Evolutionary conservation across 306 rosid species (phyloP).

Genomic region (Quercus dentata): DNA sequence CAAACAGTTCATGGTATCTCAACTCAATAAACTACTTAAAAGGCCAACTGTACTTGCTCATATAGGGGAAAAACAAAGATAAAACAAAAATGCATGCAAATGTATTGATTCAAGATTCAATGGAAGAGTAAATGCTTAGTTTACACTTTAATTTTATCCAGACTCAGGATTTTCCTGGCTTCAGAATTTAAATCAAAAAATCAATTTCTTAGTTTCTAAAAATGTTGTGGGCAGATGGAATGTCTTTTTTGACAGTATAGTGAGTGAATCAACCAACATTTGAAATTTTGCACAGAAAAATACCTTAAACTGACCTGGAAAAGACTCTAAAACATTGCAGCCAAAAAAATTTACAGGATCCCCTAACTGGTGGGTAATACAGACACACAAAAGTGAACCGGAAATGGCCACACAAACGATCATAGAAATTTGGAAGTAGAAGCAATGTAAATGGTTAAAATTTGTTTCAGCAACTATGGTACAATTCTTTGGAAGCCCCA

Average conservation of each 20-base stretch:
- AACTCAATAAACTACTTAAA: neutral
- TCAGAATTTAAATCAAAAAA: neutral
- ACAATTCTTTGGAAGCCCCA: neutral
- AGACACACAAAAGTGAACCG: neutral
- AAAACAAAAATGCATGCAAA: neutral
- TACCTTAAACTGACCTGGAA: neutral
- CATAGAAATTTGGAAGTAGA: neutral
- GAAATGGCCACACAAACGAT: neutral
- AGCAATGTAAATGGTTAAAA: neutral
- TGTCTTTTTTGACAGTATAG: neutral
- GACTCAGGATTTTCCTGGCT: neutral
- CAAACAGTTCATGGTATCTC: neutral
- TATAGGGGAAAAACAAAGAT: neutral
- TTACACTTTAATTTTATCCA: neutral
- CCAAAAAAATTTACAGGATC: neutral
- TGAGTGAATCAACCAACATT: neutral
- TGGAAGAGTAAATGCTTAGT: neutral
- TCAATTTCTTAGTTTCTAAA: neutral
- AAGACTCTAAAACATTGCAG: neutral
- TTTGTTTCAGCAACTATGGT: neutral
- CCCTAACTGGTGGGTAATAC: neutral
- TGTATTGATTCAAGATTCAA: neutral
- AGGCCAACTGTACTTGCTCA: neutral
- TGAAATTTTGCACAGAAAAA: neutral
- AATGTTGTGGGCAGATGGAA: neutral